Conservation (phyloP, 2,329 filamentous ascomycete species). For the Blumeria hordei region DNA sequence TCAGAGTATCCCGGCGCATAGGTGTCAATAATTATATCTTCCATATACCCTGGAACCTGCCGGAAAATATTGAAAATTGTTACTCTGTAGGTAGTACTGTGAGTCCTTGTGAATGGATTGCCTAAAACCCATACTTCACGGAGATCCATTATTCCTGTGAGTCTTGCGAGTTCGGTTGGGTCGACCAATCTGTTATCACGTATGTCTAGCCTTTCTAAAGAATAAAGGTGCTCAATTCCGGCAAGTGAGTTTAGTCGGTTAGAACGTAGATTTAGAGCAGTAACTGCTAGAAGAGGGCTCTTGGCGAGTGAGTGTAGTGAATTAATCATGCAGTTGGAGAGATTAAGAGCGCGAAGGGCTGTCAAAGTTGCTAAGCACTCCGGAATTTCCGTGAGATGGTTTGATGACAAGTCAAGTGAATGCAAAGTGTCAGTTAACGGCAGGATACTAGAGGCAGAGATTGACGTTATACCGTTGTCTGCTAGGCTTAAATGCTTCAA, state of each 20-base stretch:
- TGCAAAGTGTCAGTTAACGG: constrained; percentile 73
- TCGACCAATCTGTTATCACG: constrained; percentile 82
- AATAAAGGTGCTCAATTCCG: constrained; percentile 70
- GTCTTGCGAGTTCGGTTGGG: constrained; percentile 65
- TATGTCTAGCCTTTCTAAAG: constrained; percentile 72
- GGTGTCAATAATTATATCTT: constrained; percentile 77
- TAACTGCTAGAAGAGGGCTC: constrained; percentile 78
- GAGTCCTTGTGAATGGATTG: constrained; percentile 76
- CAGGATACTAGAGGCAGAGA: constrained; percentile 49
- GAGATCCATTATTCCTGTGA: constrained; percentile 79
- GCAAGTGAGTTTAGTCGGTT: constrained; percentile 74
- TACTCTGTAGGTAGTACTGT: constrained; percentile 52
- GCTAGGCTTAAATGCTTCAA: constrained; percentile 74
- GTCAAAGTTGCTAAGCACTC: constrained; percentile 72
- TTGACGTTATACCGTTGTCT: constrained; percentile 69
- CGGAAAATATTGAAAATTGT: constrained; percentile 94
- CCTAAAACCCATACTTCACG: constrained; percentile 79
- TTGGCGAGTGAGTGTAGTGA: constrained; percentile 69
- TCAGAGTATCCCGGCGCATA: constrained; percentile 66
- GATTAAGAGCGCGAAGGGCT: constrained; percentile 71
- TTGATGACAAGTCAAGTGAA: constrained; percentile 77
- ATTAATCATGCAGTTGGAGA: constrained; percentile 95
- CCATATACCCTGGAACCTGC: constrained; percentile 64
- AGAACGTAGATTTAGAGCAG: constrained; percentile 68
- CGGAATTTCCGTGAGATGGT: constrained; percentile 82